Base-by-base conservation (phyloP, 1,139 yeast species). In the Magnusiomyces ingens region DNA sequence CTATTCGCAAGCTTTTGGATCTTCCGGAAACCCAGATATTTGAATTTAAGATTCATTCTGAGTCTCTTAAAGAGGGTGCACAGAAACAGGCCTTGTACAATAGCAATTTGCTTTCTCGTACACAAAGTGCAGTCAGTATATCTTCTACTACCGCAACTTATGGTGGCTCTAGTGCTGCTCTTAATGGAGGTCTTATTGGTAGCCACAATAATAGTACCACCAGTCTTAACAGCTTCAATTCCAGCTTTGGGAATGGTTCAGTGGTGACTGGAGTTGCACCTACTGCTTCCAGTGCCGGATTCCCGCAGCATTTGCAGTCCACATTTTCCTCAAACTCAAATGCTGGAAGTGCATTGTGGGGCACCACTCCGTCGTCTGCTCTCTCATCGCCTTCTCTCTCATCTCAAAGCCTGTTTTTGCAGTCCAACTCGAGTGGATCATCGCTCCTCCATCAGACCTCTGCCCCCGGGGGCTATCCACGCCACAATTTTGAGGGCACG, bases 1-100 rank as follows among this genome's bases (percentile, higher is more conserved):
- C 64, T 13, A 56, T 67, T 45, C 53, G 57, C 35, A 50, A 51
- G 10, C 55, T 64, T n/a, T 55, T 68, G 49, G 58, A 60, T 2
- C 59, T 65, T n/a, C 59, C 63, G 1, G 61, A 57, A 13, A 62
- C 57, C 15, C 55, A 55, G n/a, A 48, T 40, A 37, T 54, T 62
- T 42, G 67, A 62, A 51, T 67, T 67, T 58, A 67, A 67, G 57
- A 63, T 65, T 13, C 71, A 67, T 55, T 56, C 64, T 11, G 68
- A 65, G 35, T 63, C 67, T 50, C 57, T 67, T 45, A 64, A 66
- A 56, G 67, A 64, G 40, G 57, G 57, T 29, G 57, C 51, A 18
- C 54, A 55, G 32, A 55, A 55, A 36, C 55, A 52, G 41, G 57
- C 57, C 2, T 41, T 55, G 26, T 55, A 52, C 45, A 52, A 55